Evolutionary conservation across 2,329 filamentous ascomycete species (phyloP), one percentile per base, ranked within the genome.

Genomic region (Aspergillus sp.): DNA sequence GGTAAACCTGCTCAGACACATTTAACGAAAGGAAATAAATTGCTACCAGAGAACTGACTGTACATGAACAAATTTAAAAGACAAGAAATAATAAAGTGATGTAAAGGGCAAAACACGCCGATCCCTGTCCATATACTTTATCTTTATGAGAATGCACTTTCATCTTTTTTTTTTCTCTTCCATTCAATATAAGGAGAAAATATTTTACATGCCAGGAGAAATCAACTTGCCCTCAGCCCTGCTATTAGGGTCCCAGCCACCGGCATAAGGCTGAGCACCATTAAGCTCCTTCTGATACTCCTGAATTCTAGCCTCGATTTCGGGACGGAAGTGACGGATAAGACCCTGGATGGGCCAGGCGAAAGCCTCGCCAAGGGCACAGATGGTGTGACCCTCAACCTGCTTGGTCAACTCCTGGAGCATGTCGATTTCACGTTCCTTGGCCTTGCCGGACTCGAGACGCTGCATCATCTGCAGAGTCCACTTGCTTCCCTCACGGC

Each of bases 371-470:
- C 93, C 93, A 55, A 98, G 77, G 72, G 91, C 93, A 73, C 93
- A 98, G 64, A 98, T 98, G 43, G 93, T 97, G 78, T 98, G 93
- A 9, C 93, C 93, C 76, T 98, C 93, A 53, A 98, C 93, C 75
- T 98, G 93, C 81, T 98, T 98, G 54, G 93, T 98, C 60, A 98
- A 76, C 78, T 98, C 93, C 76, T 96, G 93, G 58, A 98, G 81
- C 93, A 98, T 98, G 70, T 98, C 93, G 68, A 98, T 98, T 75
- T 98, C 93, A 52, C 93, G 81, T 71, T 85, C 83, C 53, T 88
- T 84, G 51, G 88, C 93, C 71, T 88, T 83, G 50, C 93, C 93
- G 70, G 87, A 86, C 78, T 95, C 90, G 61, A 98, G 95, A 49
- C 93, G 86, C 72, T 86, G 78, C 93, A 98, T 97, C 72, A 98